Evolutionary conservation across 768 basidiomycete species (phyloP).

Genomic region (Lentinula sp.): DNA sequence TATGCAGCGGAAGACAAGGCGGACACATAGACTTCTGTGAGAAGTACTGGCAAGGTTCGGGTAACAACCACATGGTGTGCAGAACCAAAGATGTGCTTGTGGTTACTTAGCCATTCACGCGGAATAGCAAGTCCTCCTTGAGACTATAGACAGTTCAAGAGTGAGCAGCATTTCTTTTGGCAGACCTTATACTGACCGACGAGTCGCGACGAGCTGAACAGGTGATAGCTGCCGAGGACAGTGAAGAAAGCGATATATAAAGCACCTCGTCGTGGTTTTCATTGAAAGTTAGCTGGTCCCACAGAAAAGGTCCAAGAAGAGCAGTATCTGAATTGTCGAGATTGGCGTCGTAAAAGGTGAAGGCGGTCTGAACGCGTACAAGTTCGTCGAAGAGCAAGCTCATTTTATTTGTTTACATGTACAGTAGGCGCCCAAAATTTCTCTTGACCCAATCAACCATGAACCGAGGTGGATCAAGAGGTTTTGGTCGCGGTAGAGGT

Average conservation of each 20-base stretch:
- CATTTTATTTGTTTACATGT: slow-evolving; percentile 18
- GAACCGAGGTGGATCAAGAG: slow-evolving; percentile 49
- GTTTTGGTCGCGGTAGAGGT: slow-evolving; percentile 52
- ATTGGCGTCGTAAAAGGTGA: slow-evolving; percentile 15
- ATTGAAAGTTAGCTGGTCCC: slow-evolving; percentile 14
- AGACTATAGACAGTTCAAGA: neutral
- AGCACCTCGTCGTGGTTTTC: neutral
- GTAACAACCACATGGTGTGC: slow-evolving; percentile 15
- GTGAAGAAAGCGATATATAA: slow-evolving; percentile 16
- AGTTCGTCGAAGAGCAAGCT: slow-evolving; percentile 28
- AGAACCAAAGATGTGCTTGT: slow-evolving; percentile 27
- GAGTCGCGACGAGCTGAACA: slow-evolving; percentile 30
- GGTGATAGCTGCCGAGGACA: slow-evolving; percentile 11
- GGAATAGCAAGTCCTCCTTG: slow-evolving; percentile 32
- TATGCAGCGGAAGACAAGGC: slow-evolving; percentile 48
- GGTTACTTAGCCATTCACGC: slow-evolving; percentile 27
- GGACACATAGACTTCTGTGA: slow-evolving; percentile 47
- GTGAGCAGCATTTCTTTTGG: neutral
- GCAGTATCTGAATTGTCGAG: slow-evolving; percentile 16
- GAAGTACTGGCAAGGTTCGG: slow-evolving; percentile 21
- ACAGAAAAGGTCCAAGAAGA: slow-evolving; percentile 25
- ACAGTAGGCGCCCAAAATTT: neutral
- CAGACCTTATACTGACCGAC: slow-evolving; percentile 23
- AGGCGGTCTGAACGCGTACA: slow-evolving; percentile 19
- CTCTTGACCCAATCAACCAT: slow-evolving; percentile 20